These are phyloP conservation scores for Salisapilia sapeloensis DNA, from an alignment of 352 stramenopile genomes.

Conservation along the genomic window DNA sequence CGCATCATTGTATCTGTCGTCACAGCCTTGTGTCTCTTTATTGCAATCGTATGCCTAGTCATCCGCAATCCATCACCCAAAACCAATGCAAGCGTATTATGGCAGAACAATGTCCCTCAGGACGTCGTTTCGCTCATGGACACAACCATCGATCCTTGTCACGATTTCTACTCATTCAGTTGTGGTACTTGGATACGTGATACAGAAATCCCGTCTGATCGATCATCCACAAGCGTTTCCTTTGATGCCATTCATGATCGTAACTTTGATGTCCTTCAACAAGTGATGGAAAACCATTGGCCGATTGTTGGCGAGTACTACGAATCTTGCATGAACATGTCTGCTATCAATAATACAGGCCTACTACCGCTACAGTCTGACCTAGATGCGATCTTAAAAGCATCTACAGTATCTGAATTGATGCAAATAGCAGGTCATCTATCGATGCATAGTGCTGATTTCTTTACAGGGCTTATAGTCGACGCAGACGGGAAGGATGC, in stretches of 20 bases:
- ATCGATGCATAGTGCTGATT: slow-evolving; percentile 32
- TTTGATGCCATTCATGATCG: slow-evolving; percentile 24
- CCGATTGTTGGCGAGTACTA: slow-evolving; percentile 37
- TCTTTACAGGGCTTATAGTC: slow-evolving; percentile 66
- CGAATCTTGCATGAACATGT: slow-evolving; percentile 47
- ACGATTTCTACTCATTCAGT: slow-evolving; percentile 61
- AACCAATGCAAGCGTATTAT: slow-evolving; percentile 1
- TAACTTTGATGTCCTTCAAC: slow-evolving; percentile 30
- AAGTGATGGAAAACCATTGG: slow-evolving; percentile 49
- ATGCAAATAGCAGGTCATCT: slow-evolving; percentile 36
- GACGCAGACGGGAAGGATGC: slow-evolving; percentile 72
- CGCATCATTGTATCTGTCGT: slow-evolving; percentile 3
- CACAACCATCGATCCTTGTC: slow-evolving; percentile 20
- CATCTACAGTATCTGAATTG: slow-evolving; percentile 14
- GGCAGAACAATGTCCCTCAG: slow-evolving; percentile 7
- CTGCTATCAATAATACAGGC: slow-evolving; percentile 19
- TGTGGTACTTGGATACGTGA: slow-evolving; percentile 33
- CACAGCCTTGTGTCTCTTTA: slow-evolving; percentile 5
- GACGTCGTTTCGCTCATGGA: slow-evolving; percentile 28
- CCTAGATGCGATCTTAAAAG: slow-evolving; percentile 17
- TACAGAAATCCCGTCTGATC: slow-evolving; percentile 14
- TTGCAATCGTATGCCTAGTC: slow-evolving; percentile 7
- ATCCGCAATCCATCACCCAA: not conserved
- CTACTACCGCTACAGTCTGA: slow-evolving; percentile 15
- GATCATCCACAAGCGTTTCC: slow-evolving; percentile 11